Percentiles rank a stretch among this genome's conserved stretches.
These are phyloP conservation scores for Teunomyces lycoperdinae DNA, from an alignment of 805 yeast genomes.

Conservation along the genomic window DNA sequence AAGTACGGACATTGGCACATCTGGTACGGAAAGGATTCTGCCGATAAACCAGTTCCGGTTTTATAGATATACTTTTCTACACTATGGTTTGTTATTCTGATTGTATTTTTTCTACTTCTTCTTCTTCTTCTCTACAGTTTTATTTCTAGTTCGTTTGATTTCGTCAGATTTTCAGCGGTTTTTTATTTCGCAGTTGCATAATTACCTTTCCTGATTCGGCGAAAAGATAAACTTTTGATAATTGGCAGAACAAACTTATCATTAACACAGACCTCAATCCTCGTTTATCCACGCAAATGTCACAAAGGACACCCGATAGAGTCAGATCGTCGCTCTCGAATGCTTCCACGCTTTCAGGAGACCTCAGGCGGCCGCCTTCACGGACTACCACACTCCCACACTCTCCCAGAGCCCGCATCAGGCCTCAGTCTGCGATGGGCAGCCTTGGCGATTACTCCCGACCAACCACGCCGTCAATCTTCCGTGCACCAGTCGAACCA, in stretches of 20 bases:
- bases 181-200: background rate
- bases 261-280: background rate
- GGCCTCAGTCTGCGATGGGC: constrained; percentile 38
- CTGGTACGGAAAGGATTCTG: constrained; percentile 65
- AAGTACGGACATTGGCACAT: constrained; percentile 61
- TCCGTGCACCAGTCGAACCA: constrained; percentile 27
- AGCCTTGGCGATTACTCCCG: constrained; percentile 21
- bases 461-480: constrained; percentile 38
- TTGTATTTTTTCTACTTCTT: too few relatives aligned
- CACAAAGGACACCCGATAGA: constrained; percentile 25
- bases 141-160: background rate
- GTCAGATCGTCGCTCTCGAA: constrained; percentile 24
- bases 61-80: background rate
- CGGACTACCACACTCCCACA: constrained; percentile 25
- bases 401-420: constrained; percentile 28
- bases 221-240: background rate
- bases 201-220: constrained; percentile 7
- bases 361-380: constrained; percentile 30
- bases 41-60: constrained; percentile 40
- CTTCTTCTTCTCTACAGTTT: too few relatives aligned
- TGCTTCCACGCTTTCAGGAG: constrained; percentile 9
- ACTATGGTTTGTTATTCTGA: too few relatives aligned
- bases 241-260: background rate
- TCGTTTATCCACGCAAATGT: constrained; percentile 7
- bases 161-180: background rate